phyloP scores from a whole-genome alignment of 176 grass and related monocot species.

The Rhynchospora breviuscula region DNA sequence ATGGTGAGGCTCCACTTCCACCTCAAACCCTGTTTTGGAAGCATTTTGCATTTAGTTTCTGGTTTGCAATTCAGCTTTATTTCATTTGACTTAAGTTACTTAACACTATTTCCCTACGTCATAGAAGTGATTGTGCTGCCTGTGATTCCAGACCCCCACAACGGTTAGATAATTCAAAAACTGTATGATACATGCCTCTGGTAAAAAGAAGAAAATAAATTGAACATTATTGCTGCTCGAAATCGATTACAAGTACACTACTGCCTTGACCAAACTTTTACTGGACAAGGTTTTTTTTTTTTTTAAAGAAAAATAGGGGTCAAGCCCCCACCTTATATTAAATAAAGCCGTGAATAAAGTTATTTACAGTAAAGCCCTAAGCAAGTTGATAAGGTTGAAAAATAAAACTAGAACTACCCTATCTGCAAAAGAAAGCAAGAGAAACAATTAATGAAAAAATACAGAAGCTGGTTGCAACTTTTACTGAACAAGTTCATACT shows the following conservation, averaged over 20 bases:
- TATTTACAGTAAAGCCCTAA: too few species aligned
- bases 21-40: neutral
- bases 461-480: too few species aligned
- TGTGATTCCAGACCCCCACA: neutral
- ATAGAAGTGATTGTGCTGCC: neutral
- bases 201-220: neutral
- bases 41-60: neutral
- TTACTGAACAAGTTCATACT: neutral
- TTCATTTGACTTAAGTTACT: neutral
- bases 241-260: neutral
- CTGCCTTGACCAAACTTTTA: neutral
- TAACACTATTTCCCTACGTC: neutral
- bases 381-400: too few species aligned
- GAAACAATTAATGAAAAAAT: too few species aligned
- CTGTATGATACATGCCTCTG: neutral
- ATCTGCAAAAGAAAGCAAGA: too few species aligned
- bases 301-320: too few species aligned
- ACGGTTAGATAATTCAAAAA: neutral
- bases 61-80: neutral
- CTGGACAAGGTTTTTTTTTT: too few species aligned
- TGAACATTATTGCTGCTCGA: neutral
- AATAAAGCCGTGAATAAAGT: too few species aligned
- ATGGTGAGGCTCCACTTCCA: neutral
- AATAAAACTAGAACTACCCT: too few species aligned
- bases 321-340: too few species aligned